Base-by-base conservation (phyloP, 805 yeast species). In the Spathaspora arborariae region DNA sequence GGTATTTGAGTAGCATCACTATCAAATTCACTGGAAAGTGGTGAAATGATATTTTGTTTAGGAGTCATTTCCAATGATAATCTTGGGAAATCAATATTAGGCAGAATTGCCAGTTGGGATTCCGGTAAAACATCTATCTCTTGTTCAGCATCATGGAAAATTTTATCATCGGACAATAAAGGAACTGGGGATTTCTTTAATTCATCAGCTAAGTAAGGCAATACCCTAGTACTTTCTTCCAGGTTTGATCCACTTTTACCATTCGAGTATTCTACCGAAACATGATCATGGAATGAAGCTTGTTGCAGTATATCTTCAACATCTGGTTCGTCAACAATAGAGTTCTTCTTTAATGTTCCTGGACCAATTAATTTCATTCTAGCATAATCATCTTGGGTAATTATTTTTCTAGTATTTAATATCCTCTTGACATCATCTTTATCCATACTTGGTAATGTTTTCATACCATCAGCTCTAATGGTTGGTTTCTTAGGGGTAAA, bases 361-460 rank as follows among this genome's bases (percentile, higher is more conserved):
- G 51, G 53, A 1, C 66, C 67, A 8, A 59, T 58, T 11, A 63
- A 48, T 50, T 72, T 72, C 36, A 68, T 53, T 18, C 60, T 57
- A 2, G 70, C 52, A 47, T 68, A 70, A 44, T 71, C 77, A 27
- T 71, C 75, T 44, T 69, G 72, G 7, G 69, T 63, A 38, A 72
- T 63, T 7, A 65, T 67, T 34, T 63, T 59, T 46, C 70, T 71
- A 44, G 70, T 59, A 47, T 57, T 64, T 55, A 70, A 56, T 27
- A 74, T 72, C 47, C 64, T 60, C 51, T 68, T 64, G 8, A 74
- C 72, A 45, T 74, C 78, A 39, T 70, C 70, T 13, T 65, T 60
- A 48, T 73, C 76, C 78, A 74, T 74, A 51, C 78, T 73, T 41
- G 79, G 78, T 40, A 74, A 63, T 2, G 78, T 73, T 47, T 67